Base-by-base conservation (phyloP, 202 grass and related monocot genomes). In the Zoysia matrella region DNA sequence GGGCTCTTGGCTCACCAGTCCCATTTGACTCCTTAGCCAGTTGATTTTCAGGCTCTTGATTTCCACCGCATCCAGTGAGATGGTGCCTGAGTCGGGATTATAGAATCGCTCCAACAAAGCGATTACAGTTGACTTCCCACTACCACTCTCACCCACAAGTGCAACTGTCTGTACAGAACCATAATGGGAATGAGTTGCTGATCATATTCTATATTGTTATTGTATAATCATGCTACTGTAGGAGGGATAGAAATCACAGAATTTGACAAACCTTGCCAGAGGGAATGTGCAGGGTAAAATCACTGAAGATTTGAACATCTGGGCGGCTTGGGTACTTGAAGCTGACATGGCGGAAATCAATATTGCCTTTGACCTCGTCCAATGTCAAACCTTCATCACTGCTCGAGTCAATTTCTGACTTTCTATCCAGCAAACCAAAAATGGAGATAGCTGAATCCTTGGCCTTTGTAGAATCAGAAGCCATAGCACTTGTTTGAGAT, bases 61-160 rank as follows among this genome's bases (percentile, higher is more conserved):
- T 30, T 30, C 22, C 22, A 30, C 22, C 22, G 22, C 22, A 30
- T 30, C 22, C 22, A 30, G 14, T 69, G 74, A 81, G 80, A 94
- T 86, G 0, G 48, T 86, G 12, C 91, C 87, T 11, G 82, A 91
- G 67, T 94, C 87, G 1, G 94, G 94, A 74, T 94, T 86, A 63
- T 97, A 97, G 78, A 97, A 94, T 84, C 94, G 67, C 80, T 97
- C 91, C 45, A 97, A 61, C 45, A 97, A 78, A 58, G 89, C 77
- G 6, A 97, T 94, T 30, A 88, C 82, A 1, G 94, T 97, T 49
- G 91, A 97, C 72, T 97, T 94, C 1, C 94, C 91, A 6, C 94
- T 90, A 10, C 91, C 94, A 83, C 94, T 97, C 86, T 91, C 89
- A 57, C 94, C 91, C 71, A 97, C 94, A 61, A 97, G 89, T n/a